Evolutionary conservation across 2,329 filamentous ascomycete species (phyloP).

Genomic region (Diaporthe sp.): DNA sequence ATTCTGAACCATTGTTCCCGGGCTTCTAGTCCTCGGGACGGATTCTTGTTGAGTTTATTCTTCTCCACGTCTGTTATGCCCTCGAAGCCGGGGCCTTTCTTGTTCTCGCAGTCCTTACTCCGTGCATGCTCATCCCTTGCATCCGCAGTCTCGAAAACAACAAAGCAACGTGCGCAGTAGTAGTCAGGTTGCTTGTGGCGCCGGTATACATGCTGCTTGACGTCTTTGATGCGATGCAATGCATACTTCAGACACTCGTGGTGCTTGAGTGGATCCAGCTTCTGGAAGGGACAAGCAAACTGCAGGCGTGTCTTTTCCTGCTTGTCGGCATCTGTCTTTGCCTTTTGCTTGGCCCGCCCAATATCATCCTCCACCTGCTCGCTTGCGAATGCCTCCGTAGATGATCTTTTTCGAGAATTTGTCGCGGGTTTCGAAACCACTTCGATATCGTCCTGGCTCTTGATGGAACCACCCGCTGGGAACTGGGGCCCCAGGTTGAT

Average conservation of each 20-base stretch:
- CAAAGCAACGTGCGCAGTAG: constrained; percentile 12
- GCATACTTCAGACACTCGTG: constrained; percentile 1
- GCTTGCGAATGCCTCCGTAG: not conserved
- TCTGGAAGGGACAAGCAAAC: constrained; percentile 8
- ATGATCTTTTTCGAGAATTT: not conserved
- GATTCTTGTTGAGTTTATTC: not conserved
- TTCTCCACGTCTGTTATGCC: not conserved
- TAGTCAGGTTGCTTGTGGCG: constrained; percentile 10
- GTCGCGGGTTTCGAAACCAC: not conserved
- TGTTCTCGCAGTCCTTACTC: not conserved
- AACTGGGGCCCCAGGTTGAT: too few relatives aligned
- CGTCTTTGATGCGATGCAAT: constrained; percentile 7
- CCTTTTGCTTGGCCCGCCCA: not conserved
- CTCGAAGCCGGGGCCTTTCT: not conserved
- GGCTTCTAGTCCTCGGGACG: not conserved
- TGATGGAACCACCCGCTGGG: too few relatives aligned
- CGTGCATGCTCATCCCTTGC: not conserved
- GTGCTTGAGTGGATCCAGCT: not conserved
- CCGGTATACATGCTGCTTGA: constrained; percentile 17
- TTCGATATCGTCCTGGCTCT: too few relatives aligned
- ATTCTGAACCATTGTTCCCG: constrained; percentile 3
- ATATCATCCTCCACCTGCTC: not conserved
- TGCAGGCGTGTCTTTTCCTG: not conserved
- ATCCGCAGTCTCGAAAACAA: not conserved
- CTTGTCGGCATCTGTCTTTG: not conserved